phyloP scores from a whole-genome alignment of 139 green algal genomes.

The Chara braunii region DNA sequence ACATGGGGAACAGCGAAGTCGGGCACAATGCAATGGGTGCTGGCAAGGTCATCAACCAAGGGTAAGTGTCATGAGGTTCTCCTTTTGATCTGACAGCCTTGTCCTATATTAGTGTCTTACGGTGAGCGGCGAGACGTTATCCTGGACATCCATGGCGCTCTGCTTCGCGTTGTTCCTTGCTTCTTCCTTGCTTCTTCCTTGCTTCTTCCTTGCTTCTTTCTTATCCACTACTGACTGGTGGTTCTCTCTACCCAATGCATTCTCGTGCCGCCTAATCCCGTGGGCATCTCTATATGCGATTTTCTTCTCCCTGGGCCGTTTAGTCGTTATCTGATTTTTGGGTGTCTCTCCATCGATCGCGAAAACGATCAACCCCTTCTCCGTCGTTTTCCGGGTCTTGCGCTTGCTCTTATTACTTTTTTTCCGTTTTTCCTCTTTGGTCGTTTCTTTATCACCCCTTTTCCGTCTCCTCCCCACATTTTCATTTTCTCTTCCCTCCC shows the following conservation, averaged over 20 bases:
- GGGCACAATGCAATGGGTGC: constrained; percentile 92
- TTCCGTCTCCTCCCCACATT: background rate
- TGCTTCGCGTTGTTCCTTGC: background rate
- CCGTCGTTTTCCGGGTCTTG: background rate
- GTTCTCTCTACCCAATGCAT: background rate
- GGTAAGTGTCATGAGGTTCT: background rate
- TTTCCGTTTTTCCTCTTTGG: background rate
- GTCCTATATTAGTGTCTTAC: too few species aligned
- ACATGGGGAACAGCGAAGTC: constrained; percentile 88
- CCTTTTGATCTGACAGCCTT: too few species aligned
- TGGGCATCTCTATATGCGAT: background rate
- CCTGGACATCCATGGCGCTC: background rate
- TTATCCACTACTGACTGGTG: too few species aligned
- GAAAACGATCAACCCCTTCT: background rate
- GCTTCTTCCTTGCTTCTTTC: too few species aligned
- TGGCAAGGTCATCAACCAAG: constrained; percentile 87
- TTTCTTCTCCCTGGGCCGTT: background rate
- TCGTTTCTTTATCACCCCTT: background rate
- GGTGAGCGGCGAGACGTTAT: too few species aligned
- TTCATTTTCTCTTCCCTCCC: background rate
- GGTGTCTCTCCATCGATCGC: background rate
- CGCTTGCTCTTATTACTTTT: background rate
- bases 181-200: background rate
- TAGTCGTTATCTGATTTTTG: background rate
- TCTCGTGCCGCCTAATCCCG: background rate